A percentile compares a stretch with the other conserved stretches of the same genome.
Conservation (phyloP, 2,329 filamentous ascomycete species). For the Microthyrium microscopicum region DNA sequence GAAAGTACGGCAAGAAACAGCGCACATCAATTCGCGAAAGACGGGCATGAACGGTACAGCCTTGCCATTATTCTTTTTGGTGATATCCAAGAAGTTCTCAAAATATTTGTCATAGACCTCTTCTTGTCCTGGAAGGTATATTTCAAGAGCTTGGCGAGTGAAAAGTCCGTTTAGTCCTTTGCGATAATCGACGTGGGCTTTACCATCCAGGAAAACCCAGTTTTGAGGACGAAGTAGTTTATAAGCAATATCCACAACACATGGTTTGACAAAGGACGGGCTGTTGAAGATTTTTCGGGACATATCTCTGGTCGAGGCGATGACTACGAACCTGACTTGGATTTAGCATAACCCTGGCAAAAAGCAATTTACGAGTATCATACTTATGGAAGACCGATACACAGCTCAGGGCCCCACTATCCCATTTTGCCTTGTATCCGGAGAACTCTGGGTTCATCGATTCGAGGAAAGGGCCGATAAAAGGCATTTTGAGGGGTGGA, state of each 20-base stretch:
- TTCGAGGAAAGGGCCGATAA: conserved; percentile 81
- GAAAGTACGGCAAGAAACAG: conserved; percentile 90
- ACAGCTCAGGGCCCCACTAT: conserved; percentile 79
- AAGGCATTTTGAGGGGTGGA: conserved; percentile 30
- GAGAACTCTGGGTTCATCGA: conserved; percentile 85
- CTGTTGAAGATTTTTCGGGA: conserved; percentile 95
- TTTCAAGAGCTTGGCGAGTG: conserved; percentile 73
- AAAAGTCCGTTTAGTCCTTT: conserved; percentile 93
- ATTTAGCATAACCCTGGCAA: not conserved
- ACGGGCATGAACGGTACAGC: conserved; percentile 76
- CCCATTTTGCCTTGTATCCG: conserved; percentile 85
- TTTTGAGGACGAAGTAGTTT: conserved; percentile 85
- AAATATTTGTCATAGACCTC: conserved; percentile 84
- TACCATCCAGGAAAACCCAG: conserved; percentile 96
- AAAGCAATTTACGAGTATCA: not conserved
- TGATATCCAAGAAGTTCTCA: conserved; percentile 58
- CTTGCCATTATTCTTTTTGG: conserved; percentile 50
- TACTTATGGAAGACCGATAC: conserved; percentile 99
- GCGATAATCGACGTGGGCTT: conserved; percentile 87
- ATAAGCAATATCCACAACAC: conserved; percentile 83
- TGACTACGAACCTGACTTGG: conserved; percentile 68
- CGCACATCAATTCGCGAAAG: conserved; percentile 90
- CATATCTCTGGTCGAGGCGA: conserved; percentile 88
- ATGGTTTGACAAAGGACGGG: conserved; percentile 80
- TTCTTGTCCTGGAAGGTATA: conserved; percentile 83